A percentile compares a stretch with the other conserved stretches of the same genome.
Evolutionary conservation across 768 basidiomycete genomes (phyloP).

Genomic region (Tremella mesenterica): DNA sequence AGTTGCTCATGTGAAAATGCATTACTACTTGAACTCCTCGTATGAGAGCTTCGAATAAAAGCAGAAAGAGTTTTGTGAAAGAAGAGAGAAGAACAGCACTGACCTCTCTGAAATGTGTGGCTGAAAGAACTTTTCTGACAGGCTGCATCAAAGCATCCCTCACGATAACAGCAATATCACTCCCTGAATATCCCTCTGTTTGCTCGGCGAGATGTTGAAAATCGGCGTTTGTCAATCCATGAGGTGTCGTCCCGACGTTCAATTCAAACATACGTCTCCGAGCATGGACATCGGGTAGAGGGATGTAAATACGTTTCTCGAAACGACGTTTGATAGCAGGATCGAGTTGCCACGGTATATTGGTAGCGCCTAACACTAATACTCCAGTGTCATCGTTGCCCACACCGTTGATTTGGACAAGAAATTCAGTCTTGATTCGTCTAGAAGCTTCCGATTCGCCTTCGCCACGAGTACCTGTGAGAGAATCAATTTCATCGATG

Average conservation of each 20-base stretch:
- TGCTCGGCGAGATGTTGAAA: conserved; percentile 69
- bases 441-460: conserved; percentile 96
- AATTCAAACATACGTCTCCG: conserved; percentile 93
- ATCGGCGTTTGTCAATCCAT: conserved; percentile 67
- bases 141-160: conserved; percentile 98
- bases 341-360: conserved; percentile 97
- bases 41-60: too few relatives aligned
- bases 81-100: conserved; percentile 7
- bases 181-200: conserved; percentile 93
- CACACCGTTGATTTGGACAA: conserved; percentile 76
- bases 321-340: conserved; percentile 96
- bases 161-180: conserved; percentile 87
- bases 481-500: conserved; percentile 95
- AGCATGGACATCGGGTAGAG: conserved; percentile 86
- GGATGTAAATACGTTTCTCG: conserved; percentile 97
- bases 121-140: conserved; percentile 86
- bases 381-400: conserved; percentile 96
- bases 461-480: conserved; percentile 88
- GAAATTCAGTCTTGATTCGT: conserved; percentile 88
- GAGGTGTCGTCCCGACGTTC: conserved; percentile 87
- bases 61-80: not conserved
- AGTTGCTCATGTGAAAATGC: too few relatives aligned
- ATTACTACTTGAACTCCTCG: too few relatives aligned
- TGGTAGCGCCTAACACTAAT: conserved; percentile 91
- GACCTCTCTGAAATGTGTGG: conserved; percentile 80